phyloP scores from a whole-genome alignment of 768 basidiomycete species.

The Rhodotorula sphaerocarpa region DNA sequence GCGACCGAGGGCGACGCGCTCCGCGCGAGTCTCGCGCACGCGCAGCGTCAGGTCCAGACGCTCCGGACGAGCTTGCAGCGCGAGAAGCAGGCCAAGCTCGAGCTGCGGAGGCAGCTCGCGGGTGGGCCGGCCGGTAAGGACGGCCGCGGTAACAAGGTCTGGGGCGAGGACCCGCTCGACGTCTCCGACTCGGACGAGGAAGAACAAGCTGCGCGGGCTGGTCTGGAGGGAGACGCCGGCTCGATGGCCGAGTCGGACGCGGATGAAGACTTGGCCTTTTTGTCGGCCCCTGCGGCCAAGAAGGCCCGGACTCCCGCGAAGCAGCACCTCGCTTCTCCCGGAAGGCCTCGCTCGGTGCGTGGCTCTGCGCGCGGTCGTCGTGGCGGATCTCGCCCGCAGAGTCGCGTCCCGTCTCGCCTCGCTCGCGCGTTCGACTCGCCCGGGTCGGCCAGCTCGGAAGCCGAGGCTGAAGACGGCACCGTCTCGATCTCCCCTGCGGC shows the following conservation, averaged over 20 bases:
- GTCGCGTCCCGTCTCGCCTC: constrained; percentile 18
- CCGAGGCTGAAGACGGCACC: no score
- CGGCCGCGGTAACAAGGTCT: constrained; percentile 45
- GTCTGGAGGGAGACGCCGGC: neutral
- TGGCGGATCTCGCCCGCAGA: constrained; percentile 4
- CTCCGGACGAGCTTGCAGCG: constrained; percentile 68
- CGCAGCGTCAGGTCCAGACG: constrained; percentile 74
- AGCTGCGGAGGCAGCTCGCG: constrained; percentile 54
- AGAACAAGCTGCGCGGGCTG: constrained; percentile 35
- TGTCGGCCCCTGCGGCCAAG: neutral
- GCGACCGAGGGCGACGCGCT: constrained; percentile 64
- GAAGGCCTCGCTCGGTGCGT: constrained; percentile 3
- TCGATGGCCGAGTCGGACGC: constrained; percentile 7
- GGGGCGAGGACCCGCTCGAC: constrained; percentile 32
- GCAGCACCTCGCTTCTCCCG: neutral
- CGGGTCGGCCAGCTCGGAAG: neutral
- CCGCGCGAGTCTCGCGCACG: constrained; percentile 72
- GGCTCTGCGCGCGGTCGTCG: constrained; percentile 13
- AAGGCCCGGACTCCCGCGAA: neutral
- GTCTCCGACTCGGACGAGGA: constrained; percentile 45
- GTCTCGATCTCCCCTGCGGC: no score
- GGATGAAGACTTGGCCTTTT: neutral
- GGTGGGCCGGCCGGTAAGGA: constrained; percentile 36
- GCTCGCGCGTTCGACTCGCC: neutral
- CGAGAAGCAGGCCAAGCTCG: constrained; percentile 74